Conservation (phyloP, 345 rosid genomes). For the Cochlearia excelsa region DNA sequence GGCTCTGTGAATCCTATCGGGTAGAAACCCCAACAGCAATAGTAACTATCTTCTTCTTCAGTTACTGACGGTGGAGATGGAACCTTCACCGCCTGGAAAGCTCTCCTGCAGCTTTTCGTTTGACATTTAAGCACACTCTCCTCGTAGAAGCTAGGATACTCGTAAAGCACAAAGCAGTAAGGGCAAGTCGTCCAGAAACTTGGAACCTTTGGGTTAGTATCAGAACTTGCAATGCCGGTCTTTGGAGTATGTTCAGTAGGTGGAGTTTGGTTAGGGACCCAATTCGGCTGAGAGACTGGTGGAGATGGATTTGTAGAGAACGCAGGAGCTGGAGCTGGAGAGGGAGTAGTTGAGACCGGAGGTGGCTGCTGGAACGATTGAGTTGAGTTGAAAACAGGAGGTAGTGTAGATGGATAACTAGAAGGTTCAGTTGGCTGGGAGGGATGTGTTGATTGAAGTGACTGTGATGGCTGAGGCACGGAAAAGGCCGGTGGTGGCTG, state of each 20-base stretch:
- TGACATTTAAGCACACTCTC: constrained; percentile 75
- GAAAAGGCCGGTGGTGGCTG: background rate
- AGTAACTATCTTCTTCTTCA: constrained; percentile 50
- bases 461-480: background rate
- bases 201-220: constrained; percentile 32
- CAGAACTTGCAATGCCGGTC: constrained; percentile 8
- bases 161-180: constrained; percentile 68
- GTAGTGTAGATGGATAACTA: background rate
- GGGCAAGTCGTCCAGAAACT: constrained; percentile 96
- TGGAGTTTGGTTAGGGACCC: constrained; percentile 20
- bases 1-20: constrained; percentile 57
- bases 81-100: constrained; percentile 70
- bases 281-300: constrained; percentile 20
- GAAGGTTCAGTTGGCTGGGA: constrained; percentile 14
- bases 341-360: constrained; percentile 18
- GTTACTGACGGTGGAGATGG: constrained; percentile 58
- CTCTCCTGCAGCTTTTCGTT: constrained; percentile 57
- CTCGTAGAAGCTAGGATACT: constrained; percentile 67
- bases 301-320: constrained; percentile 22
- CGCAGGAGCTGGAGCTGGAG: constrained; percentile 21
- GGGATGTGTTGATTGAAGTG: constrained; percentile 13
- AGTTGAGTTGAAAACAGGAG: constrained; percentile 19
- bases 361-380: constrained; percentile 17
- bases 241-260: constrained; percentile 27
- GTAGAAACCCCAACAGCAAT: constrained; percentile 76